A percentile compares a stretch with the other conserved stretches of the same genome.
These are phyloP conservation scores for Erythrobasidium hasegawianum DNA, from an alignment of 1,284 basidiomycete species.

Conservation along the genomic window DNA sequence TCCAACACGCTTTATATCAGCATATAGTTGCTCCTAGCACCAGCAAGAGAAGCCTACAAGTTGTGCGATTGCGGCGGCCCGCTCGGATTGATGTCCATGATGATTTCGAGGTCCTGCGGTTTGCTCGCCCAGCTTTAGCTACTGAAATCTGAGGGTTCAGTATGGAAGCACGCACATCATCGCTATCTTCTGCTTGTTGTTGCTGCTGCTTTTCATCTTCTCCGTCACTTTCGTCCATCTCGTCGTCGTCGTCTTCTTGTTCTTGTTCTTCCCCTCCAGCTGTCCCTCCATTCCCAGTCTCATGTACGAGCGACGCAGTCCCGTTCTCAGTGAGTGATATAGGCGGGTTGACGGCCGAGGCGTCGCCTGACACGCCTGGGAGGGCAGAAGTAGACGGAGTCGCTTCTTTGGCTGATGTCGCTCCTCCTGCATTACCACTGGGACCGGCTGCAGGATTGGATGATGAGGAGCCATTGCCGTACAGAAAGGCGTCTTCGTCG, in stretches of 20 bases:
- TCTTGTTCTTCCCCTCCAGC: slow-evolving; percentile 14
- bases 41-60: slow-evolving; percentile 7
- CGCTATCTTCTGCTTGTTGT: slow-evolving; percentile 32
- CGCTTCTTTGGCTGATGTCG: too few species aligned
- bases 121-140: too few species aligned
- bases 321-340: slow-evolving; percentile 14
- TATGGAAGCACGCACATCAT: slow-evolving; percentile 39
- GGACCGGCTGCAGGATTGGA: neutral
- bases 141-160: too few species aligned
- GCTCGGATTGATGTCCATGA: slow-evolving; percentile 42
- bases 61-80: slow-evolving; percentile 34
- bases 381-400: too few species aligned
- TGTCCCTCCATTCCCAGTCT: slow-evolving; percentile 28
- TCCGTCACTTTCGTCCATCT: slow-evolving; percentile 35
- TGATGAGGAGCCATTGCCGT: neutral
- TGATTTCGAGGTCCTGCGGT: slow-evolving; percentile 46
- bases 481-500: slow-evolving; percentile 33
- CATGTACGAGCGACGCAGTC: neutral
- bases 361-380: too few species aligned
- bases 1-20: too few species aligned
- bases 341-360: neutral
- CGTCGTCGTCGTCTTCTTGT: slow-evolving; percentile 15
- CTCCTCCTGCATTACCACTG: too few species aligned
- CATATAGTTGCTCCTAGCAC: too few species aligned
- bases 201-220: slow-evolving; percentile 16